Base-by-base conservation (phyloP, 75 land plant genomes). In the Pinus taeda region DNA sequence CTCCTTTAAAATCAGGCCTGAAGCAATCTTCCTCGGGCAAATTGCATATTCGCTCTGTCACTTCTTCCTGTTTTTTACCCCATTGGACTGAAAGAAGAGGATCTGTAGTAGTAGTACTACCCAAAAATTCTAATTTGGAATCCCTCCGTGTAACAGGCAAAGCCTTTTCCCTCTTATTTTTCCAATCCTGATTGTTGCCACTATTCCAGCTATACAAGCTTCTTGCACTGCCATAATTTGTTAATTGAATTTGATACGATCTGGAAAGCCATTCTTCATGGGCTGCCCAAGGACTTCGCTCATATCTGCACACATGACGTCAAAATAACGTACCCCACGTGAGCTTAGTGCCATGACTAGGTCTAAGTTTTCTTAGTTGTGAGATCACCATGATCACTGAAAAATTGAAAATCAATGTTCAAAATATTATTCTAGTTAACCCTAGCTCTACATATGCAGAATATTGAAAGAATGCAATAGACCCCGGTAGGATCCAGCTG, bases 201-300 rank as follows among this genome's bases (percentile, higher is more conserved):
- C 18, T 42, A 42, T 53, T 42, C 72, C 72, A 69, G 39, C 49
- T 49, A 67, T 67, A 67, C 17, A 67, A 67, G 33, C 20, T 4
- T 15, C 22, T 67, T 67, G 45, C 18, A 42, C 4, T 15, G 3
- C 42, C 49, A 69, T 39, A 0, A 69, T 39, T 37, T 6, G 53
- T n/a, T 15, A 69, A 42, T 69, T 69, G 45, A n/a, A 37, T 69
- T 42, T 69, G 53, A 69, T 69, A 69, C 2, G 72, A 69, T 39
- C 72, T 69, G 22, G n/a, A 37, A 42, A 69, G 13, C 72, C 72
- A 69, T 42, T 69, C 53, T 20, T n/a, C 49, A 39, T 42, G 53
- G 53, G 49, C 42, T 12, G 55, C 22, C 72, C 72, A 42, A 37
- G 72, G 22, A 69, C 22, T 42, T n/a, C 72, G 39, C 11, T 42